Percentiles rank a stretch among this genome's conserved stretches.
Conservation (phyloP, 83 land plant genomes). For the Thuja plicata region DNA sequence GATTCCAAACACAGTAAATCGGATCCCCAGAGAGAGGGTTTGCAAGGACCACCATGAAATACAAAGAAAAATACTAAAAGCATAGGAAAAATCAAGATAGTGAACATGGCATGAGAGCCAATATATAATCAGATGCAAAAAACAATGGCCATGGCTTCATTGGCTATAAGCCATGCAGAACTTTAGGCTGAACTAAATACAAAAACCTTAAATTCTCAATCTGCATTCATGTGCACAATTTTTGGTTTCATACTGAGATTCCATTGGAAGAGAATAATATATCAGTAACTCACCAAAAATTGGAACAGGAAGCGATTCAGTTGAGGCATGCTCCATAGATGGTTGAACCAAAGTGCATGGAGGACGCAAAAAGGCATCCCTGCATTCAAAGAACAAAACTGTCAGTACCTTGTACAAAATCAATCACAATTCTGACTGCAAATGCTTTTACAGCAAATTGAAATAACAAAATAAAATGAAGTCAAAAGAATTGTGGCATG, state of each 20-base stretch:
- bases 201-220: background rate
- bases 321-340: conserved; percentile 38
- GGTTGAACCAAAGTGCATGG: conserved; percentile 92
- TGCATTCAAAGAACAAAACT: conserved; percentile 26
- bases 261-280: background rate
- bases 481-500: background rate
- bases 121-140: background rate
- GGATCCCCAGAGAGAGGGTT: background rate
- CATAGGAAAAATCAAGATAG: background rate
- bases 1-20: background rate
- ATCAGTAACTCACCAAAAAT: conserved; percentile 64
- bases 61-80: background rate
- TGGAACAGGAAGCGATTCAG: conserved; percentile 43
- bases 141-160: background rate
- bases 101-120: background rate
- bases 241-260: background rate
- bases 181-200: background rate
- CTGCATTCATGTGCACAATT: background rate
- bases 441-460: background rate
- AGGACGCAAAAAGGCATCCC: conserved; percentile 91
- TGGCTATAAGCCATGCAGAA: background rate
- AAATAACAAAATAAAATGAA: background rate
- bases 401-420: background rate
- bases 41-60: background rate
- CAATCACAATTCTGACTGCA: background rate